These are phyloP conservation scores for Exophiala alcalophila DNA, from an alignment of 2,329 filamentous ascomycete genomes.

Conservation along the genomic window DNA sequence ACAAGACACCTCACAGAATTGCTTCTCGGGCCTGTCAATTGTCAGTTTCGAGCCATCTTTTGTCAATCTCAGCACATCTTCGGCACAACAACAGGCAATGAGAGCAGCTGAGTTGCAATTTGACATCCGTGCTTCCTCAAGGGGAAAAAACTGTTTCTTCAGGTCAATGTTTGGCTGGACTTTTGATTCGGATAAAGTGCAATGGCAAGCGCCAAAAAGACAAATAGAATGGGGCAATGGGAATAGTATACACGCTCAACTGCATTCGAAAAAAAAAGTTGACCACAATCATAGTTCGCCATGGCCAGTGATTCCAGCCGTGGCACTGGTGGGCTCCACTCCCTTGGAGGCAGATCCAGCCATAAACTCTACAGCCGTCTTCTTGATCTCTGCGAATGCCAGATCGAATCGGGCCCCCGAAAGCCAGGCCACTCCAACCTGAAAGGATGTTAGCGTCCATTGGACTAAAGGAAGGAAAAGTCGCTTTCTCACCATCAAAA, in stretches of 20 bases:
- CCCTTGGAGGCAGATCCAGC: conserved; percentile 8
- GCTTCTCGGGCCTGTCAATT: conserved; percentile 27
- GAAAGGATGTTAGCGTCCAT: conserved; percentile 10
- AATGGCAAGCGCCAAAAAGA: neutral
- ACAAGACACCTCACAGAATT: conserved; percentile 24
- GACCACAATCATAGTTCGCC: conserved; percentile 20
- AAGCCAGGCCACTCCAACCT: conserved; percentile 76
- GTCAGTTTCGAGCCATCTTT: conserved; percentile 22
- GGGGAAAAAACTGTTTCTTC: neutral
- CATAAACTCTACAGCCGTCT: conserved; percentile 34
- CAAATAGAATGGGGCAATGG: neutral
- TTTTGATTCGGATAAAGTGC: neutral
- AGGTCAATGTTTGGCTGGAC: neutral
- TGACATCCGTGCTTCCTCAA: conserved; percentile 88
- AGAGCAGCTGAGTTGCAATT: conserved; percentile 84
- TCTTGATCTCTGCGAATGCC: conserved; percentile 55
- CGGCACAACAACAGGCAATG: conserved; percentile 93
- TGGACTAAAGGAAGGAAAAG: neutral
- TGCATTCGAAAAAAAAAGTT: neutral
- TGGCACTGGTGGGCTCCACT: neutral
- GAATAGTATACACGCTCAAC: conserved; percentile 9
- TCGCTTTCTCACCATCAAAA: conserved; percentile 74
- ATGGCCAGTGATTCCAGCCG: conserved; percentile 10
- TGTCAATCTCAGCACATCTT: conserved; percentile 88
- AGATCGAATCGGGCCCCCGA: conserved; percentile 81